Percentiles rank a stretch among this genome's conserved stretches.
phyloP scores from a whole-genome alignment of 768 basidiomycete genomes.

The Pleurotus ostreatus region DNA sequence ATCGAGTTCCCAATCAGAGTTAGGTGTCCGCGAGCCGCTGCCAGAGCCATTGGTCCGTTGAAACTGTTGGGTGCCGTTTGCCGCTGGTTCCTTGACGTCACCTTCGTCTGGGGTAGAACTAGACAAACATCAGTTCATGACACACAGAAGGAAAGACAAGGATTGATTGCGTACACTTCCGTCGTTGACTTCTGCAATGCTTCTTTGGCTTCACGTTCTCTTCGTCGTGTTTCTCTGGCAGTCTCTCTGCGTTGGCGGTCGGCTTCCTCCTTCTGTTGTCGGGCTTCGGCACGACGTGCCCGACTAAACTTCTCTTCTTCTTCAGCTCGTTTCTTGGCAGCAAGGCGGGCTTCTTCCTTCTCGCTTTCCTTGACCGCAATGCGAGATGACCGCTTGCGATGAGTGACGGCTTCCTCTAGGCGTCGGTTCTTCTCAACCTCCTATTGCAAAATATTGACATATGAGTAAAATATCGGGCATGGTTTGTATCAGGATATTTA shows the following conservation, averaged over 20 bases:
- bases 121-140: background rate
- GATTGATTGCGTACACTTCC: constrained; percentile 16
- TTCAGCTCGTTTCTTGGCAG: constrained; percentile 57
- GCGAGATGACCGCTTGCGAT: constrained; percentile 89
- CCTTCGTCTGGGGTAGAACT: background rate
- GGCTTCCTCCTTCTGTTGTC: constrained; percentile 53
- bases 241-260: constrained; percentile 51
- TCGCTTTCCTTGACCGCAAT: constrained; percentile 80
- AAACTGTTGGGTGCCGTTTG: constrained; percentile 7
- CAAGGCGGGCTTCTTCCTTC: constrained; percentile 64
- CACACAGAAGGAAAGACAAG: background rate
- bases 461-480: constrained; percentile 5
- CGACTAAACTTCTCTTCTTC: constrained; percentile 67
- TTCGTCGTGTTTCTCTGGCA: constrained; percentile 52
- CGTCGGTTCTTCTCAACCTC: constrained; percentile 58
- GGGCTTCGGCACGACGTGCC: constrained; percentile 51
- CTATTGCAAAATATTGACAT: constrained; percentile 26
- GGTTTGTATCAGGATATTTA: constrained; percentile 24
- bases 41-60: constrained; percentile 21
- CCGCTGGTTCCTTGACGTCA: background rate
- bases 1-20: constrained; percentile 79
- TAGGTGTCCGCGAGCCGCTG: constrained; percentile 47
- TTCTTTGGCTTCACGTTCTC: constrained; percentile 44
- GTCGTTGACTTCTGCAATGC: constrained; percentile 23
- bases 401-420: constrained; percentile 71